A percentile compares a stretch with the other conserved stretches of the same genome.
Evolutionary conservation across 2,329 filamentous ascomycete genomes (phyloP).

Genomic region (Leptographium procerum): DNA sequence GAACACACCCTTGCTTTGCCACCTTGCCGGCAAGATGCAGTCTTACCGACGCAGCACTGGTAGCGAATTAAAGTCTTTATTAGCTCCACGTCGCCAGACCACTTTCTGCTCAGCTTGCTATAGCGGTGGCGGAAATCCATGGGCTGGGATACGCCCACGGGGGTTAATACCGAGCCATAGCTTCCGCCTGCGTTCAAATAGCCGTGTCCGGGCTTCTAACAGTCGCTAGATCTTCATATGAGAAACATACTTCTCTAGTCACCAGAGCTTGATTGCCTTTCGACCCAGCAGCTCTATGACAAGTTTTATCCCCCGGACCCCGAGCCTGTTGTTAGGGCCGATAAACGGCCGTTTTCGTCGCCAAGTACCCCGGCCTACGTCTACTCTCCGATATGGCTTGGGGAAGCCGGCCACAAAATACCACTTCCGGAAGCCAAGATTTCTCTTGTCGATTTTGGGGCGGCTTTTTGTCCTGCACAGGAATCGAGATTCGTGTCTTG

Average conservation of each 20-base stretch:
- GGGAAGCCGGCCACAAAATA: not conserved
- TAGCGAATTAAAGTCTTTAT: not conserved
- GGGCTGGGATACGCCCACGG: not conserved
- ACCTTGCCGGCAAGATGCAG: not conserved
- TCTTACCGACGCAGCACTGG: not conserved
- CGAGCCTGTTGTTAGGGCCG: not conserved
- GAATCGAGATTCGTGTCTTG: not conserved
- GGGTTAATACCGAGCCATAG: not conserved
- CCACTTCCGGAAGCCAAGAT: not conserved
- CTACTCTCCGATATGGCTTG: not conserved
- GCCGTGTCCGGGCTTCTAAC: not conserved
- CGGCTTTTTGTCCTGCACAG: not conserved
- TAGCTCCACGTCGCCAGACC: not conserved
- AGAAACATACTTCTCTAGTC: not conserved
- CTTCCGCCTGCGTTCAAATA: not conserved
- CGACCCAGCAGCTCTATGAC: not conserved
- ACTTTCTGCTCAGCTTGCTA: not conserved
- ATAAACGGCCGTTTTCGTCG: not conserved
- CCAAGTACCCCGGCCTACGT: not conserved
- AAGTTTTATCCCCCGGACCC: not conserved
- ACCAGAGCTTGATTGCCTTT: not conserved
- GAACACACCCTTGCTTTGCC: not conserved
- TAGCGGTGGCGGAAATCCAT: not conserved
- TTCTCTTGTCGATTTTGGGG: not conserved
- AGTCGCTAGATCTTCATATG: not conserved